Evolutionary conservation across 371 early-diverging fungal genomes (phyloP).

Genomic region (Mortierella sp.): DNA sequence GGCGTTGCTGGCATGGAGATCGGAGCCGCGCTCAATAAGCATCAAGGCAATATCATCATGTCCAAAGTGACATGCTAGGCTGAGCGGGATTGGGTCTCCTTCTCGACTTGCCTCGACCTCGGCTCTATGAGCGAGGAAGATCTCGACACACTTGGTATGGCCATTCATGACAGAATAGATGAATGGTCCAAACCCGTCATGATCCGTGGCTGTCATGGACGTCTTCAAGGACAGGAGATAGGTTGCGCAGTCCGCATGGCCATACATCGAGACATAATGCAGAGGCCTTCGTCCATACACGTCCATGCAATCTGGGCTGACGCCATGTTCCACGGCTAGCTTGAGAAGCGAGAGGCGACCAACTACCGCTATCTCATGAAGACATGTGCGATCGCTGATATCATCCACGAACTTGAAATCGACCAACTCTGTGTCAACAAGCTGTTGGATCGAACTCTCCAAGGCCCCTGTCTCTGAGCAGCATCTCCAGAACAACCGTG

Average conservation of each 20-base stretch:
- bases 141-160: slow-evolving; percentile 76
- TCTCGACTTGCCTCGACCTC: slow-evolving; percentile 72
- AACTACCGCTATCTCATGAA: slow-evolving; percentile 90
- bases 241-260: slow-evolving; percentile 75
- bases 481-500: slow-evolving; percentile 87
- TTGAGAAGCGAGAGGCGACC: slow-evolving; percentile 74
- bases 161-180: slow-evolving; percentile 89
- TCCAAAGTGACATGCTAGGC: slow-evolving; percentile 91
- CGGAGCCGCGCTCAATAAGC: slow-evolving; percentile 80
- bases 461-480: slow-evolving; percentile 74
- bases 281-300: slow-evolving; percentile 90
- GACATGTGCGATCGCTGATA: slow-evolving; percentile 87
- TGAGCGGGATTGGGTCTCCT: slow-evolving; percentile 75
- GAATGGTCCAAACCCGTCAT: slow-evolving; percentile 90
- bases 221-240: slow-evolving; percentile 72
- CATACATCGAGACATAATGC: slow-evolving; percentile 95
- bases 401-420: slow-evolving; percentile 88
- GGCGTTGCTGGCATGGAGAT: slow-evolving; percentile 65
- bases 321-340: slow-evolving; percentile 62
- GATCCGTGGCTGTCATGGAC: slow-evolving; percentile 76
- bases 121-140: slow-evolving; percentile 74
- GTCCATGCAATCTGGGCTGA: slow-evolving; percentile 76
- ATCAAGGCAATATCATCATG: slow-evolving; percentile 84
- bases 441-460: slow-evolving; percentile 62
- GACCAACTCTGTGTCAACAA: slow-evolving; percentile 73